Conservation (phyloP, 2,329 filamentous ascomycete species). For the Trichoderma semiorbis region DNA sequence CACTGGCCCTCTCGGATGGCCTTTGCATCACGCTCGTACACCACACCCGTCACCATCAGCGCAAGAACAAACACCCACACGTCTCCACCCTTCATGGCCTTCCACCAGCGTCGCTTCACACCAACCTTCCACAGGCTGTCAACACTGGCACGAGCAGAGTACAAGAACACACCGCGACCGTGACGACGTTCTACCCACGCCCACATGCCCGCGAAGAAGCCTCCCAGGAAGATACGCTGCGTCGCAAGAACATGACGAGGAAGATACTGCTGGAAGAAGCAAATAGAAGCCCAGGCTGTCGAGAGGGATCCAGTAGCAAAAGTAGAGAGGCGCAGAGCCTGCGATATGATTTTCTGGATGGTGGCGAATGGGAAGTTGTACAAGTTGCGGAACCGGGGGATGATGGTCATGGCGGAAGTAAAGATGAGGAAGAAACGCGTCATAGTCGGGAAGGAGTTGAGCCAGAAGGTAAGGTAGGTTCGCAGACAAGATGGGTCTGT, state of each 20-base stretch:
- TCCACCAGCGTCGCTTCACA: constrained; percentile 87
- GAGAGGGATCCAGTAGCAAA: constrained; percentile 78
- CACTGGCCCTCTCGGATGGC: constrained; percentile 65
- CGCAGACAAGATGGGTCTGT: constrained; percentile 82
- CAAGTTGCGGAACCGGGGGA: constrained; percentile 65
- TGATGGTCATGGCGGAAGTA: constrained; percentile 63
- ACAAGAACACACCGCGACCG: constrained; percentile 70
- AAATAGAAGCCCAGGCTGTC: constrained; percentile 83
- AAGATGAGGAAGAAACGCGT: constrained; percentile 74
- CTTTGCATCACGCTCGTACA: constrained; percentile 69
- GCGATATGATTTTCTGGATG: constrained; percentile 62
- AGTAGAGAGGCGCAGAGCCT: constrained; percentile 69
- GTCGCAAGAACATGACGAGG: constrained; percentile 72
- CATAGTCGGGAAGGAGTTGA: constrained; percentile 75
- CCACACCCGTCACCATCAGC: constrained; percentile 71
- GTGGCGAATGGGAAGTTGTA: constrained; percentile 66
- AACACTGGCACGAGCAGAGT: constrained; percentile 72
- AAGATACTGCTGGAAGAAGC: constrained; percentile 78
- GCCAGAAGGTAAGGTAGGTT: constrained; percentile 83
- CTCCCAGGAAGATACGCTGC: constrained; percentile 85
- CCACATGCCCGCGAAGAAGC: constrained; percentile 82
- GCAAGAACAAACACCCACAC: constrained; percentile 78
- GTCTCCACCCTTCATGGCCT: constrained; percentile 76
- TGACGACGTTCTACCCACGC: constrained; percentile 68
- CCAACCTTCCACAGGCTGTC: constrained; percentile 90